Conservation (phyloP, 108 stramenopile species). For the Cyclotella kingstonii region DNA sequence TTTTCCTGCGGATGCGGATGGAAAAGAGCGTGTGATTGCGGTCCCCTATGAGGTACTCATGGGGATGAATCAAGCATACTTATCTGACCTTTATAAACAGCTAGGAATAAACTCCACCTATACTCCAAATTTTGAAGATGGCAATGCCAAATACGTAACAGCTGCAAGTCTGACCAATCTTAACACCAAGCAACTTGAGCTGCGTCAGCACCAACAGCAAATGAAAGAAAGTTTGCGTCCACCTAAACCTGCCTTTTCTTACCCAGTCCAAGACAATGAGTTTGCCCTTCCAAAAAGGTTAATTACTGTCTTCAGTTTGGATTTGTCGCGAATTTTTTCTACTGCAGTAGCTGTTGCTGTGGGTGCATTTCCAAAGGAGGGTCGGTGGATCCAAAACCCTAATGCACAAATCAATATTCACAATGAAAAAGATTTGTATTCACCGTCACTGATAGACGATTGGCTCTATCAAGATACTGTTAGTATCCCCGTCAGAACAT, state of each 20-base stretch:
- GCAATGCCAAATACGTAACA: slow-evolving; percentile 19
- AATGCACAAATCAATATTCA: neutral
- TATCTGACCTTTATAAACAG: slow-evolving; percentile 9
- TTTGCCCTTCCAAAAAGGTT: slow-evolving; percentile 7
- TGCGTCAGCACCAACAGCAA: neutral
- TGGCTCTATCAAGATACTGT: slow-evolving; percentile 7
- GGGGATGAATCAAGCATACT: slow-evolving; percentile 12
- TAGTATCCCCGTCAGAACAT: neutral
- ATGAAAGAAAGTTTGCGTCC: neutral
- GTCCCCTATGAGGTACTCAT: slow-evolving; percentile 24
- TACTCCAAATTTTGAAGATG: slow-evolving; percentile 14
- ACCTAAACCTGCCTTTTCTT: neutral
- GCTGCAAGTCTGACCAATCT: neutral
- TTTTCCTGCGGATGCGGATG: neutral
- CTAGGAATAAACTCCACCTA: slow-evolving; percentile 27
- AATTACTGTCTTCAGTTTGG: slow-evolving; percentile 10
- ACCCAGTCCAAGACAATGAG: neutral
- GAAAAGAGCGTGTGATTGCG: slow-evolving; percentile 14
- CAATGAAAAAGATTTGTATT: neutral
- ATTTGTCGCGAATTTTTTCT: slow-evolving; percentile 7
- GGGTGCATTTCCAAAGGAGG: slow-evolving; percentile 7
- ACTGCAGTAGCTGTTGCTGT: slow-evolving; percentile 8
- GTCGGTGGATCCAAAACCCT: neutral
- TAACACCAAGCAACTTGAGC: neutral
- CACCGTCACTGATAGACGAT: neutral